Evolutionary conservation across 164 flowering plant genomes (phyloP).

Genomic region (Cinnamomum chago): DNA sequence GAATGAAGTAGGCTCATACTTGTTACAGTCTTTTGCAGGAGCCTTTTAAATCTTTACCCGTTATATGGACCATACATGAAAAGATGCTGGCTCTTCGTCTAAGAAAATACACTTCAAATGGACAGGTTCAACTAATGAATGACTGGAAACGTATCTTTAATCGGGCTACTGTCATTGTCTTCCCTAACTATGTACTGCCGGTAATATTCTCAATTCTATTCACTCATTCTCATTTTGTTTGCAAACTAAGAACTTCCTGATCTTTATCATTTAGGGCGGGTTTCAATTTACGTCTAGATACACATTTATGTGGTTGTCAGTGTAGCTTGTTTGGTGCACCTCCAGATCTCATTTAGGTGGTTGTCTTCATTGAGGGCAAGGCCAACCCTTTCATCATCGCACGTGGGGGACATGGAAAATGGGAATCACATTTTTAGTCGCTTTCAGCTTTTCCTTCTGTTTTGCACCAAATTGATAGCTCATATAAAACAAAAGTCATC

Average conservation of each 20-base stretch:
- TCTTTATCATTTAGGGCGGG: neutral
- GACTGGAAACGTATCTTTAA: constrained; percentile 76
- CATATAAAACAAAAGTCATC: too few relatives aligned
- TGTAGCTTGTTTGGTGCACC: neutral
- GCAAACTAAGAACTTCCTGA: neutral
- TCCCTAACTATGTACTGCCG: constrained; percentile 77
- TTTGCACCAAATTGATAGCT: too few relatives aligned
- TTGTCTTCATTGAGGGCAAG: neutral
- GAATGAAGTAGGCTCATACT: constrained; percentile 25
- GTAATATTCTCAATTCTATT: constrained; percentile 35
- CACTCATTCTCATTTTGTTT: neutral
- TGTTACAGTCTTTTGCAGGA: constrained; percentile 86
- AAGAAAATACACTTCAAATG: constrained; percentile 48
- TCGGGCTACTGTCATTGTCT: constrained; percentile 85
- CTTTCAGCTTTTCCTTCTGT: too few relatives aligned
- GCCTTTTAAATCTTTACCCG: constrained; percentile 86
- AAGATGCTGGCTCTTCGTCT: constrained; percentile 52
- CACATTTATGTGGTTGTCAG: too few relatives aligned
- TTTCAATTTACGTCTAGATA: neutral
- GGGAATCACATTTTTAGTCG: too few relatives aligned
- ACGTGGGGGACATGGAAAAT: too few relatives aligned
- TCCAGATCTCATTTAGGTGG: neutral
- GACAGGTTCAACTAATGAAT: constrained; percentile 53
- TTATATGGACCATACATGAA: constrained; percentile 87
- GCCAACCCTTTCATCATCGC: neutral